Base-by-base conservation (phyloP, 768 basidiomycete species). In the Kwoniella bestiolae region DNA sequence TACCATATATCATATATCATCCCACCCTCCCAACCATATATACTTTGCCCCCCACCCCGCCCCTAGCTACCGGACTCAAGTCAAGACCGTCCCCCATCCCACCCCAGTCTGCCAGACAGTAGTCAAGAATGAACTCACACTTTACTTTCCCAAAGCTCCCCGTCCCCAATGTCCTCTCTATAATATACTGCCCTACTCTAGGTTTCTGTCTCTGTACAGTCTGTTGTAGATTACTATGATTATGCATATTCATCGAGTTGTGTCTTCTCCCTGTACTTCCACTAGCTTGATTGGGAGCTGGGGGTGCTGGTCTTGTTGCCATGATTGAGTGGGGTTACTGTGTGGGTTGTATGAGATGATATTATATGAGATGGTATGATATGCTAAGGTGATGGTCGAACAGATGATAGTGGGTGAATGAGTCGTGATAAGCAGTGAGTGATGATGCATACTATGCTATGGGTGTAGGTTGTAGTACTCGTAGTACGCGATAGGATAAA, bases 61-160 rank as follows among this genome's bases (percentile, higher is more conserved):
- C 28, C 51, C 28, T 2, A 53, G 6, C 28, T 28, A 6, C 32
- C 52, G 12, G 12, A 1, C 38, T 18, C 38, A 18, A 18, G 14
- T 3, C 3, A 25, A n/a, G 11, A 14, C 23, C 18, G 12, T 6
- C 45, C 45, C 45, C 14, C 45, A 16, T 18, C 45, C 45, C 45
- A 46, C 45, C 45, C 45, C 21, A 35, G 12, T 5, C 34, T 46
- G n/a, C 45, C 45, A 47, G 18, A 38, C 35, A 11, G 35, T 32
- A 16, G 52, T 31, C 5, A 34, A 16, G 31, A 26, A 44, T 18
- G 23, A 25, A 87, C 92, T 81, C 82, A 96, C 95, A 91, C 86
- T 97, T 98, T 80, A 99, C 96, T 83, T 96, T 97, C 60, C 95
- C 96, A 83, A 98, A 99, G 11, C 92, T 95, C 3, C 96, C 96